Evolutionary conservation across 2,329 filamentous ascomycete genomes (phyloP).

Genomic region (Leptographium flavum): DNA sequence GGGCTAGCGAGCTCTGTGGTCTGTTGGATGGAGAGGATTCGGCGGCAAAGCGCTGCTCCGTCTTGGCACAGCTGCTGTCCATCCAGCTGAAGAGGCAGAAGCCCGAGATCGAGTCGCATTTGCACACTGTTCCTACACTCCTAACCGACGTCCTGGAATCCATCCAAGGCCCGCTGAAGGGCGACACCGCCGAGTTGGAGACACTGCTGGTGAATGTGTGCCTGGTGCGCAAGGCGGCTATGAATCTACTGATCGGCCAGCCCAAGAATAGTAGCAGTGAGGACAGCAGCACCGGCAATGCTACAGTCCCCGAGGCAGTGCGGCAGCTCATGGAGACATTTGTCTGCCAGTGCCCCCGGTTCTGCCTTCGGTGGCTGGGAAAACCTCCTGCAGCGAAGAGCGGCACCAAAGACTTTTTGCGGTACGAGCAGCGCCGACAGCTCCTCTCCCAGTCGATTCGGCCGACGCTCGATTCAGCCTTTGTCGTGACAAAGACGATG

Average conservation of each 20-base stretch:
- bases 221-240: slow-evolving; percentile 36
- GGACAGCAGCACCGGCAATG: background rate
- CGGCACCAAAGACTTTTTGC: slow-evolving; percentile 40
- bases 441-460: slow-evolving; percentile 36
- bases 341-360: slow-evolving; percentile 43
- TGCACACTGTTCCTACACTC: slow-evolving; percentile 23
- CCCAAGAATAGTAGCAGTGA: background rate
- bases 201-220: slow-evolving; percentile 45
- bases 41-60: slow-evolving; percentile 33
- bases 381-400: slow-evolving; percentile 36
- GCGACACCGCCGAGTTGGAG: slow-evolving; percentile 44
- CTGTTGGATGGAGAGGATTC: slow-evolving; percentile 27
- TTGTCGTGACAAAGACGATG: slow-evolving; percentile 40
- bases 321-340: slow-evolving; percentile 36
- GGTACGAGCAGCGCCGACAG: slow-evolving; percentile 46
- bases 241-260: slow-evolving; percentile 27
- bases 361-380: slow-evolving; percentile 47
- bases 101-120: slow-evolving; percentile 19
- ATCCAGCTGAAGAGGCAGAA: slow-evolving; percentile 34
- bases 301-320: slow-evolving; percentile 8
- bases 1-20: slow-evolving; percentile 33
- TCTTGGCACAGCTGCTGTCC: slow-evolving; percentile 40
- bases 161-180: slow-evolving; percentile 44
- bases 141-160: slow-evolving; percentile 35
- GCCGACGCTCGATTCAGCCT: slow-evolving; percentile 43